Evolutionary conservation across 306 rosid species (phyloP), one percentile per base, ranked within the genome.

Genomic region (Canavalia gladiata): DNA sequence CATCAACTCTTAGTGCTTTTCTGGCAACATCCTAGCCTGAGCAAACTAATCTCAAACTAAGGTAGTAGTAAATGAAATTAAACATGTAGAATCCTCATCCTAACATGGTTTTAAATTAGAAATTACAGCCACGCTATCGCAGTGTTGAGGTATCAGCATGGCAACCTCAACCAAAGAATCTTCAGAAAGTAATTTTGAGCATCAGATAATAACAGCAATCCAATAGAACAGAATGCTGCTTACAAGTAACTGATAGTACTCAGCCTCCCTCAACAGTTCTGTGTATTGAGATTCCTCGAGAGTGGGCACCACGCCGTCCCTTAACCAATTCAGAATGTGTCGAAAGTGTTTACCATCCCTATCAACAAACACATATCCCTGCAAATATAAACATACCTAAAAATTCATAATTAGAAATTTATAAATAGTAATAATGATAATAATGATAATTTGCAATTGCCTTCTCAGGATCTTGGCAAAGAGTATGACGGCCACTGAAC

Each of bases 251-350:
- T 95, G 95, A 88, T 92, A 95, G 85, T 91, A 95, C 79, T 95
- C 98, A 60, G 97, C 98, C 83, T 95, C 98, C 66, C 92, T 87
- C 72, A 87, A 69, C 83, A 95, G 87, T 83, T 95, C 97, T 6
- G 84, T 29, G 83, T 77, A 87, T 45, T 90, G 84, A 45, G 78
- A 75, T 51, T 95, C 97, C 50, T 88, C 87, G 7, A 95, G 87
- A 12, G 82, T 81, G 46, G 98, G 98, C 78, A 92, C 90, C 51
- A 86, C 82, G 0, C 97, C 94, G 37, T 95, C 97, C 74, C 98
- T 90, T 60, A 95, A 88, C 97, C 97, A 95, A 86, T 95, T 95
- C 73, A 95, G 98, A 79, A 95, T 90, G 82, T 95, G 97, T 4
- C 98, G 88, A 66, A 95, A 92, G 84, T 91, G 97, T 76, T 86